Percentiles rank a stretch among this genome's conserved stretches.
Evolutionary conservation across 768 basidiomycete species (phyloP).

Genomic region (Hemileccinum rubropunctum): DNA sequence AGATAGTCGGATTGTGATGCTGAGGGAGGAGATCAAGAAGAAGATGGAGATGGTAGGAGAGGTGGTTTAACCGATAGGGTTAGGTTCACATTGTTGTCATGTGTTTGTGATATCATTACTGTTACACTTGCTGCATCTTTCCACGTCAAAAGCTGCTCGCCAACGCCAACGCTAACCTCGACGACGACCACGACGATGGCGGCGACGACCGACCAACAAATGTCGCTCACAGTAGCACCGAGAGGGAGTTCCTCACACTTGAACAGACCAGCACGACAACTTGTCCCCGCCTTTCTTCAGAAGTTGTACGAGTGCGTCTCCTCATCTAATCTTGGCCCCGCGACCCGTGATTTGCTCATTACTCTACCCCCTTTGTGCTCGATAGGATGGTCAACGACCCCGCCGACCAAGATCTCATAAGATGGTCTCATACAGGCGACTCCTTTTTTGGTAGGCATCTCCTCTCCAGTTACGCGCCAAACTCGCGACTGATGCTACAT

Average conservation of each 20-base stretch:
- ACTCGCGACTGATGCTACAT: background rate
- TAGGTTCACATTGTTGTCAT: conserved; percentile 9
- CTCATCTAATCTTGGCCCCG: conserved; percentile 13
- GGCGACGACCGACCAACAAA: conserved; percentile 55
- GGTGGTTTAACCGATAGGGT: conserved; percentile 5
- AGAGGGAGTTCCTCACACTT: conserved; percentile 39
- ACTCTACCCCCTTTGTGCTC: conserved; percentile 1
- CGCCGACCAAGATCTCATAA: conserved; percentile 77
- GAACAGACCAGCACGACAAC: conserved; percentile 45
- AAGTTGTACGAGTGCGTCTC: conserved; percentile 81
- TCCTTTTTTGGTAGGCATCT: conserved; percentile 79
- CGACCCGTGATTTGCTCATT: conserved; percentile 11
- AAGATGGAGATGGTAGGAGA: conserved; percentile 51
- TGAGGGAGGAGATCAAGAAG: conserved; percentile 63
- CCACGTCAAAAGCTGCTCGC: conserved; percentile 5
- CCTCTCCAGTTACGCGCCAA: background rate
- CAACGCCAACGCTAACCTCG: conserved; percentile 4
- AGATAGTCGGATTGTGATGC: conserved; percentile 67
- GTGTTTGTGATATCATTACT: conserved; percentile 13
- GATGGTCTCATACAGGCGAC: conserved; percentile 90
- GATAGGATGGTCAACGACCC: conserved; percentile 89
- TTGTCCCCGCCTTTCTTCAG: conserved; percentile 84
- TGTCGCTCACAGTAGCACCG: conserved; percentile 50
- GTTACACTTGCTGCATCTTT: conserved; percentile 17
- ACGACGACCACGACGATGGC: conserved; percentile 19